Evolutionary conservation across 2,329 filamentous ascomycete genomes (phyloP), one percentile per base, ranked within the genome.

Genomic region (Xylaria hypoxylon): DNA sequence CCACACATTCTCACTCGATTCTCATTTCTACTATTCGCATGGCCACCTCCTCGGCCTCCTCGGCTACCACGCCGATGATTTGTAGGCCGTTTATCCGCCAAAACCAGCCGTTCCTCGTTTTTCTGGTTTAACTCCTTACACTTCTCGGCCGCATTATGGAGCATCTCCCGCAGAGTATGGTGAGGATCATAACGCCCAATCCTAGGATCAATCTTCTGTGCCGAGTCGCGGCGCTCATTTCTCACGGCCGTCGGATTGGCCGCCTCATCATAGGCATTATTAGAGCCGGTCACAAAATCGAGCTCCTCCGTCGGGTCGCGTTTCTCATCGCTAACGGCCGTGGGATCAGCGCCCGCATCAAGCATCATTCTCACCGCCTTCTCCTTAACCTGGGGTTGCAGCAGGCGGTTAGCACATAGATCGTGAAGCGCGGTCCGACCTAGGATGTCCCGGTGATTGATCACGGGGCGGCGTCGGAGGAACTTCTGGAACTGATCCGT

Each of bases 361-460:
- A 70, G 40, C 38, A 70, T 15, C 22, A 63, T 48, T 35, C 50
- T 53, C 5, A 65, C 62, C 3, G 59, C 55, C 45, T 51, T 59
- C 22, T 62, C 48, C 38, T 45, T 62, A 3, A 60, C 60, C 19
- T 35, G 28, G 2, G 59, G n/a, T 11, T 3, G 3, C 3, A 67
- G 15, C 6, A 3, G 1, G 2, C 2, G 0, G n/a, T 69, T 67
- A 2, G 48, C 56, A 28, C 65, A 68, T 2, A 65, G 13, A 13
- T 53, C 1, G 28, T 70, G 68, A 8, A 70, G 65, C 2, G 65
- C 68, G 1, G 68, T 70, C 17, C 35, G 35, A 10, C 65, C 62
- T 2, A 24, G 3, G 4, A 15, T 48, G n/a, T 63, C 59, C n/a
- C 47, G 33, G 17, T 40, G 31, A 48, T 70, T 63, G 33, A 68